These are phyloP conservation scores for Rosa multiflora DNA, from an alignment of 306 rosid species.

Conservation along the genomic window DNA sequence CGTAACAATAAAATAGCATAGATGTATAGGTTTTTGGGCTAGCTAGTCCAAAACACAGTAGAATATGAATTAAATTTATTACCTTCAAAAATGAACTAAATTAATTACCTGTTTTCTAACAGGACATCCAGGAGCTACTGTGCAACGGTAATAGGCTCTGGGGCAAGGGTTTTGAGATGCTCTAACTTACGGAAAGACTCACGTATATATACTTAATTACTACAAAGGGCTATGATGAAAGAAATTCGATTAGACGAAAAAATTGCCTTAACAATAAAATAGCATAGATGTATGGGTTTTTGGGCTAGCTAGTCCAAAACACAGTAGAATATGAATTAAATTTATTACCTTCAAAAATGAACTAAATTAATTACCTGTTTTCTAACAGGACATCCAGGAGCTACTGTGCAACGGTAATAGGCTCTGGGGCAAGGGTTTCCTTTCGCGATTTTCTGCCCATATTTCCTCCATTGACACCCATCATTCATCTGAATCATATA, in stretches of 20 bases:
- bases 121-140: conserved; percentile 83
- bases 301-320: background rate
- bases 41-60: background rate
- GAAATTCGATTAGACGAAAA: background rate
- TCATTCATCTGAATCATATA: conserved; percentile 65
- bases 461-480: conserved; percentile 98
- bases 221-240: no score
- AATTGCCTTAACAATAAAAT: background rate
- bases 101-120: conserved; percentile 78
- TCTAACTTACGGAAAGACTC: no score
- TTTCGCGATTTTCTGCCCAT: conserved; percentile 90
- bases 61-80: background rate
- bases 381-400: conserved; percentile 84
- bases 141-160: conserved; percentile 93
- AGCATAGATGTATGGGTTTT: no score
- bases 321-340: background rate
- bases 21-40: background rate
- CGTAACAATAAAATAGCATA: no score
- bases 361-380: conserved; percentile 55
- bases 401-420: conserved; percentile 91
- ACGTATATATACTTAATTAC: no score
- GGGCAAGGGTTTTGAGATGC: conserved; percentile 98
- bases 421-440: conserved; percentile 98
- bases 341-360: no score
- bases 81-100: no score